Conservation (phyloP, 176 grass and related monocot species). For the Metroxylon sagu region DNA sequence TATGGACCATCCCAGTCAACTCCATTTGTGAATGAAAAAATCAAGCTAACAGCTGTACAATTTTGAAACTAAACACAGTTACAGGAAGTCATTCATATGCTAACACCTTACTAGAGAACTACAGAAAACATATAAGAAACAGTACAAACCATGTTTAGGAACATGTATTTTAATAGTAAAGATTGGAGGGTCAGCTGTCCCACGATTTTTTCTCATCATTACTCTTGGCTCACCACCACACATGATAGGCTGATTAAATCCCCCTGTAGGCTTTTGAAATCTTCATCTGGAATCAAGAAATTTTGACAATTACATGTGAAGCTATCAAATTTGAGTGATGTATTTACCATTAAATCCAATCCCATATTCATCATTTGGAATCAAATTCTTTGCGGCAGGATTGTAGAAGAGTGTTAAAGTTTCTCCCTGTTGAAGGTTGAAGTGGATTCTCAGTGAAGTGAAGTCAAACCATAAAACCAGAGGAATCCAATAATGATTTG, state of each 20-base stretch:
- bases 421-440: conserved; percentile 41
- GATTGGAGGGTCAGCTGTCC: conserved; percentile 63
- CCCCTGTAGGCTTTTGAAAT: conserved; percentile 31
- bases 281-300: background rate
- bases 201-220: conserved; percentile 70
- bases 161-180: conserved; percentile 77
- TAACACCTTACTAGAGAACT: no score
- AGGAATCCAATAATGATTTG: background rate
- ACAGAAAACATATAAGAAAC: background rate
- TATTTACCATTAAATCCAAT: conserved; percentile 71
- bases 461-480: background rate
- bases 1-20: conserved; percentile 75
- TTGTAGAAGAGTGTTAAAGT: conserved; percentile 87
- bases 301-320: no score
- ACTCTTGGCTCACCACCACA: conserved; percentile 80
- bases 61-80: background rate
- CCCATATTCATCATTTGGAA: conserved; percentile 54
- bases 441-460: background rate
- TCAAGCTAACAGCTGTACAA: conserved; percentile 54
- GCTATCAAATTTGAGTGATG: no score
- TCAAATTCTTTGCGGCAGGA: conserved; percentile 43
- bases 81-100: background rate
- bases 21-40: conserved; percentile 97
- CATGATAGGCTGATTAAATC: conserved; percentile 99
- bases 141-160: conserved; percentile 53